Base-by-base conservation (phyloP, 306 rosid genomes). In the Vicia faba region DNA sequence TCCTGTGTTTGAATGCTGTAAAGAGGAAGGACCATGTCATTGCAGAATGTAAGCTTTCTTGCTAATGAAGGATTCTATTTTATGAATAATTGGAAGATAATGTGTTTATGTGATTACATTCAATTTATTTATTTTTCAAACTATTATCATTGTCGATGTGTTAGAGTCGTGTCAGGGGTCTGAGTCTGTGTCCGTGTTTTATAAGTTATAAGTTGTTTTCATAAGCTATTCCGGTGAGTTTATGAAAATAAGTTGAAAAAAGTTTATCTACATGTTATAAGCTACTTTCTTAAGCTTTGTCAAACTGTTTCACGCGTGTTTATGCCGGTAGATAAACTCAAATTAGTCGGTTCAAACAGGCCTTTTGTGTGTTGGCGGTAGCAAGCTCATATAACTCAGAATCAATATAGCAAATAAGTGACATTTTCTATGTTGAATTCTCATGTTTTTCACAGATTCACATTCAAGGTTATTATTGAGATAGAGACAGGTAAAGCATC, bases 1-100 rank as follows among this genome's bases (percentile, higher is more conserved):
- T 28, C 93, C 91, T 65, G 31, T 69, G 38, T 85, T 81, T 76
- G 91, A 83, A 67, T 87, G 91, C 77, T 87, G 80, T 79, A 78
- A 78, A 79, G 89, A 83, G 68, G 93, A 85, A 75, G 93, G 93
- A 3, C 89, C 96, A 28, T 35, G 64, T 73, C 89, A 89, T 75
- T 48, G 25, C 55, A 89, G 54, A 68, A 65, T 38, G 96, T 89
- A 83, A 69, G 84, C 57, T 51, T 63, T 31, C 39, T 18, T 16
- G 29, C 57, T 18, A 45, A 16, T 14, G 36, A 54, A 18, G 18
- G 28, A 13, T 59, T 71, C 55, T 28, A n/a, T 19, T 63, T 45
- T 45, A 14, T 51, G 26, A 18, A 49, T 36, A 78, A 29, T 11
- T 36, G 48, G 35, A n/a, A 70, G 7, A 31, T 36, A 40, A 33